Percentiles rank a stretch among this genome's conserved stretches.
phyloP scores from a whole-genome alignment of 2,329 filamentous ascomycete genomes.

The Alternaria rosae region DNA sequence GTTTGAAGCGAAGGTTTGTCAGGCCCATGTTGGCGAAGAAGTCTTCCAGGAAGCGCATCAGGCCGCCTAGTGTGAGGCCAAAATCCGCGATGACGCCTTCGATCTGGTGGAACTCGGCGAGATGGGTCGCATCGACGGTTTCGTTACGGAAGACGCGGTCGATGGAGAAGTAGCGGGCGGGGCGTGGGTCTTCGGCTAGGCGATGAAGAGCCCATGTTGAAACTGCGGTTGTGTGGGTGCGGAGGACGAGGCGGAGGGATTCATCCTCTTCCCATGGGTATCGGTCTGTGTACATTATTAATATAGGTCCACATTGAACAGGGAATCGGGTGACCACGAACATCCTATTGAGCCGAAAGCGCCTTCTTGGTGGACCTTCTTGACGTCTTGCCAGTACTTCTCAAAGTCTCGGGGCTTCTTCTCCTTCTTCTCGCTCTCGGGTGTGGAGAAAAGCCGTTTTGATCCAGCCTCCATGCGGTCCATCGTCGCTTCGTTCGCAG shows the following conservation, averaged over 20 bases:
- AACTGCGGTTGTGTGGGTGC: conserved; percentile 94
- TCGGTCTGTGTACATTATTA: conserved; percentile 60
- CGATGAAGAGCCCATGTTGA: conserved; percentile 91
- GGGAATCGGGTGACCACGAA: conserved; percentile 3
- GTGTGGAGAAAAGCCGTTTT: conserved; percentile 62
- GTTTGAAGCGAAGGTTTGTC: conserved; percentile 87
- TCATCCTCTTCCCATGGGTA: conserved; percentile 94
- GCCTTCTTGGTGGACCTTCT: conserved; percentile 85
- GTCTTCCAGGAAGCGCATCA: conserved; percentile 93
- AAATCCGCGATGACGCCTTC: conserved; percentile 99
- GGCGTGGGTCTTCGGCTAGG: conserved; percentile 81
- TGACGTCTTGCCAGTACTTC: conserved; percentile 87
- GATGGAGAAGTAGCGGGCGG: conserved; percentile 97
- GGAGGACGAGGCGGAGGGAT: conserved; percentile 83
- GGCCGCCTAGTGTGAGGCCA: conserved; percentile 84
- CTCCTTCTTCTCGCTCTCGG: conserved; percentile 61
- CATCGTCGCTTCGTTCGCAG: conserved; percentile 56
- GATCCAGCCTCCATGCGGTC: conserved; percentile 58
- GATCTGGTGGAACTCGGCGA: conserved; percentile 98
- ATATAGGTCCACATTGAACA: background rate
- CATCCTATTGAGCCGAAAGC: conserved; percentile 94
- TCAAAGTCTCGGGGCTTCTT: conserved; percentile 71
- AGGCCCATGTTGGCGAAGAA: conserved; percentile 99
- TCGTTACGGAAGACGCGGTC: conserved; percentile 98
- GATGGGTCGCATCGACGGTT: conserved; percentile 93